Percentiles rank a stretch among this genome's conserved stretches.
Evolutionary conservation across 179 eudicot species (phyloP).

Genomic region (Vitellaria paradoxa): DNA sequence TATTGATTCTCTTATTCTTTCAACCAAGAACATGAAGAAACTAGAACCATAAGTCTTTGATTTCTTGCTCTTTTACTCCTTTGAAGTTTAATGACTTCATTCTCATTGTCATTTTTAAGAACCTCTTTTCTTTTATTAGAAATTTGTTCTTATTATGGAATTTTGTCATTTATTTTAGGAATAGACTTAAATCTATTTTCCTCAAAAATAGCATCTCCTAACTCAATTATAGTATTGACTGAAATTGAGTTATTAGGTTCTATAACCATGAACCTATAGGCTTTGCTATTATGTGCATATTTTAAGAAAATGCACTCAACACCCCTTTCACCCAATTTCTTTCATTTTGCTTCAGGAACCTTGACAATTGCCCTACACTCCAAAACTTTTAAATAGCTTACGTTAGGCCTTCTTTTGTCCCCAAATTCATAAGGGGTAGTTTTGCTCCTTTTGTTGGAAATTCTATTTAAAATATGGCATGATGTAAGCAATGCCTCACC

Average conservation of each 20-base stretch:
- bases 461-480: no score
- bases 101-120: background rate
- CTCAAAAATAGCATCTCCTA: background rate
- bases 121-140: background rate
- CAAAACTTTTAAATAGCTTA: constrained; percentile 4
- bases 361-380: background rate
- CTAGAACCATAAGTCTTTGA: background rate
- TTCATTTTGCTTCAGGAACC: background rate
- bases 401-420: no score
- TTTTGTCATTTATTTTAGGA: no score
- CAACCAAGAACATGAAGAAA: background rate
- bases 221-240: background rate
- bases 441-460: no score
- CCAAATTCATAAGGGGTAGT: no score
- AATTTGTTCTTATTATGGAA: background rate
- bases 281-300: no score
- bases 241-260: background rate
- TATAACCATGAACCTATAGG: background rate
- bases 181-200: background rate
- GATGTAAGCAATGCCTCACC: background rate
- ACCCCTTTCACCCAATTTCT: background rate
- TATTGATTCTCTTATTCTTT: background rate
- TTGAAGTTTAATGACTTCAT: background rate
- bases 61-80: background rate
- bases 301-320: background rate